Conservation (phyloP, 129 eudicot species). For the Smallanthus sonchifolius region DNA sequence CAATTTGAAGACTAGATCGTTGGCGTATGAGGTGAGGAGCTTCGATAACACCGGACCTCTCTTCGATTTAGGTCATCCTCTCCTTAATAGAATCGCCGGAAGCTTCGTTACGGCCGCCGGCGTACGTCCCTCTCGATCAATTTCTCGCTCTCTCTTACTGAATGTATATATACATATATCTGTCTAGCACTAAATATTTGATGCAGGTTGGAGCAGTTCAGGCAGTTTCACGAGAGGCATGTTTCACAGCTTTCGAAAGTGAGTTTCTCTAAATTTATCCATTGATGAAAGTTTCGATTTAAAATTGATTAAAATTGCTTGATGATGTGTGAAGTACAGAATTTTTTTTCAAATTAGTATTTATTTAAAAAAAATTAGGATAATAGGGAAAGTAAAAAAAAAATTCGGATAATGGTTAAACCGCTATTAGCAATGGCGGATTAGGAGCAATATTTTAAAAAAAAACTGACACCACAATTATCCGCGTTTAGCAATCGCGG, state of each 20-base stretch:
- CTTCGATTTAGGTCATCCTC: conserved; percentile 83
- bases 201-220: conserved; percentile 81
- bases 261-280: background rate
- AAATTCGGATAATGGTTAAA: too few species aligned
- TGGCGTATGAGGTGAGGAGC: conserved; percentile 56
- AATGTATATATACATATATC: background rate
- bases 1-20: conserved; percentile 55
- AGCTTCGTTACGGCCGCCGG: conserved; percentile 83
- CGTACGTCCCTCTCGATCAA: conserved; percentile 22
- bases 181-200: background rate
- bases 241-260: conserved; percentile 70
- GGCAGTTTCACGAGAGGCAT: conserved; percentile 84
- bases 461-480: too few species aligned
- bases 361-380: too few species aligned
- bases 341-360: too few species aligned
- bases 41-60: conserved; percentile 39
- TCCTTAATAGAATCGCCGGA: conserved; percentile 70
- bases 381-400: too few species aligned
- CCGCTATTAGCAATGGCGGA: too few species aligned
- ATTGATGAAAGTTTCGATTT: background rate
- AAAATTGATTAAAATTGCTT: too few species aligned
- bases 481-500: too few species aligned
- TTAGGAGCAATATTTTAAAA: too few species aligned
- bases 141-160: background rate
- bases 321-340: too few species aligned